Evolutionary conservation across 139 green algal genomes (phyloP).

Genomic region (Yamagishiella unicocca): DNA sequence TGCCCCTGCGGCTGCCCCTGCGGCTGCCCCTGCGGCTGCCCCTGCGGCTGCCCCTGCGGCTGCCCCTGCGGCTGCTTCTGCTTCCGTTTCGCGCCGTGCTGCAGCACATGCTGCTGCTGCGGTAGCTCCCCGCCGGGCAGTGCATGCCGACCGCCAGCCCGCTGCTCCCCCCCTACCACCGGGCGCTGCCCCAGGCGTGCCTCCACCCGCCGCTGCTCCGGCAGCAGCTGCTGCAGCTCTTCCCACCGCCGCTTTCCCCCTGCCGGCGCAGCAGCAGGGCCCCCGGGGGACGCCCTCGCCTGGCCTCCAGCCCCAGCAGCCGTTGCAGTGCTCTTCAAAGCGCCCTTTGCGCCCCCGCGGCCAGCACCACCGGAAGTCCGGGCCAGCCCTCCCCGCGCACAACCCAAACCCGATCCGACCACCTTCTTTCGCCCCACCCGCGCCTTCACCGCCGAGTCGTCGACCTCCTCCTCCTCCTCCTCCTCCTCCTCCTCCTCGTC

Average conservation of each 20-base stretch:
- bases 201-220: neutral
- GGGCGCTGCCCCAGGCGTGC: too few species aligned
- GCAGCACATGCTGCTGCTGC: constrained; percentile 5
- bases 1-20: neutral
- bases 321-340: too few species aligned
- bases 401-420: too few species aligned
- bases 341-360: too few species aligned
- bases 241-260: neutral
- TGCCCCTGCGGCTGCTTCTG: neutral
- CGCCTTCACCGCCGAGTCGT: neutral
- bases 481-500: neutral
- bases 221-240: neutral
- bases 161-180: too few species aligned
- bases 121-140: neutral
- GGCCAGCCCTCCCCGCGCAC: too few species aligned
- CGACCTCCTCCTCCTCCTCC: neutral
- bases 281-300: too few species aligned
- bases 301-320: too few species aligned
- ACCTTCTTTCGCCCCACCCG: neutral
- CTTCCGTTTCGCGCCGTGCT: too few species aligned
- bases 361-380: too few species aligned
- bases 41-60: neutral
- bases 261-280: too few species aligned
- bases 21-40: neutral
- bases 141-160: too few species aligned